Base-by-base conservation (phyloP, 129 eudicot species). In the Saposhnikovia divaricata region DNA sequence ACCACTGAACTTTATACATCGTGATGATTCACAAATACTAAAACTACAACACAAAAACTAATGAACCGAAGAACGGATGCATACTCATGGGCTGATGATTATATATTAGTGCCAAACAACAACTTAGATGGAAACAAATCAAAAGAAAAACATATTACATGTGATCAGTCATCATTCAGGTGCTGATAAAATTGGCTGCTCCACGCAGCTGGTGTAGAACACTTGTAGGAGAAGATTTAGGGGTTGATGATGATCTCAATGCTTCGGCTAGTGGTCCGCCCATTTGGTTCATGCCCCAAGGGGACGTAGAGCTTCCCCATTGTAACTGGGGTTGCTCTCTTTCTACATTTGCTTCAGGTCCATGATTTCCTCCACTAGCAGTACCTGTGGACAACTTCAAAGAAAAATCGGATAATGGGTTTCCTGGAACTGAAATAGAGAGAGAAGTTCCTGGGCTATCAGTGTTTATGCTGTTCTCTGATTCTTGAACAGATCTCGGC, bases 211-310 rank as follows among this genome's bases (percentile, higher is more conserved):
- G 90, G 78, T 90, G 93, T 3, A 94, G 88, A 75, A 88, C 97
- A 43, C 93, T 91, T 0, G 92, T 94, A 0, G 97, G 98, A 0
- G 97, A 93, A 0, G 98, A 87, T 1, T 82, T 69, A 25, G 89
- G 78, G 5, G 88, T 84, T 9, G 91, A 78, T 0, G 89, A 85
- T 48, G 93, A 90, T 45, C 98, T 88, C 85, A 94, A 72, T 2
- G 96, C 98, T 84, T 94, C 98, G 31, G 96, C 98, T 28, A 94
- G 89, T 1, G 98, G 98, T 16, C 98, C 98, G 3, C 97, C 97
- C 95, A 91, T 86, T 6, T 78, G 88, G 75, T 83, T 83, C 8
- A 86, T 74, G 38, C 92, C 93, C 93, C 97, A 88, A 38, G 85
- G 25, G 55, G 77, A 25, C 5, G 40, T 31, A 45, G 59, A 38